Percentiles rank a stretch among this genome's conserved stretches.
These are phyloP conservation scores for Bolboschoenus planiculmis DNA, from an alignment of 176 grass and related monocot genomes.

Conservation along the genomic window DNA sequence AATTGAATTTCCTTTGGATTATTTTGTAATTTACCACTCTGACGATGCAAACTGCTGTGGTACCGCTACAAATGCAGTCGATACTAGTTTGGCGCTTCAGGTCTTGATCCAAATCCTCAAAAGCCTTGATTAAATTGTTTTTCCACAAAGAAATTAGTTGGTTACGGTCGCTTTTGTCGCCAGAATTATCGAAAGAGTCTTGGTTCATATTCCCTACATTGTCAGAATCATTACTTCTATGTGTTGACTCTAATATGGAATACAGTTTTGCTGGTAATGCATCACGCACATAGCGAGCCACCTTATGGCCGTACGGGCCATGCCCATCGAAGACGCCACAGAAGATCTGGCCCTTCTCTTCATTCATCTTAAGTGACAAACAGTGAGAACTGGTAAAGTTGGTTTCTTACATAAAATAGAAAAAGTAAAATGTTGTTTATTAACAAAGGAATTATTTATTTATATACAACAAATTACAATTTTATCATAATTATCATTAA, in stretches of 20 bases:
- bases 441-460: no score
- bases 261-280: conserved; percentile 43
- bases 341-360: conserved; percentile 53
- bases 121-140: conserved; percentile 40
- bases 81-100: conserved; percentile 45
- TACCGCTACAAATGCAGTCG: conserved; percentile 80
- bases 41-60: conserved; percentile 56
- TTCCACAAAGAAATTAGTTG: conserved; percentile 46
- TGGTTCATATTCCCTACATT: neutral
- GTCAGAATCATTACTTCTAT: neutral
- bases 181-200: conserved; percentile 31
- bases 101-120: conserved; percentile 62
- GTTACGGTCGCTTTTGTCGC: conserved; percentile 2
- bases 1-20: neutral
- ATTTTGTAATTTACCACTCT: conserved; percentile 44
- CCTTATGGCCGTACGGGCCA: conserved; percentile 56
- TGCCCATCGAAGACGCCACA: conserved; percentile 75
- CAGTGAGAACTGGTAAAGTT: neutral
- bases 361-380: conserved; percentile 33
- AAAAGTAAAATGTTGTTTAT: neutral
- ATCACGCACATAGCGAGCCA: conserved; percentile 54
- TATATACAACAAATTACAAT: no score
- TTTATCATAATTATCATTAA: no score
- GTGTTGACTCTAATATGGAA: neutral
- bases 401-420: neutral